A percentile compares a stretch with the other conserved stretches of the same genome.
phyloP scores from a whole-genome alignment of 1,284 basidiomycete genomes.

The Anthracocystis setariae region DNA sequence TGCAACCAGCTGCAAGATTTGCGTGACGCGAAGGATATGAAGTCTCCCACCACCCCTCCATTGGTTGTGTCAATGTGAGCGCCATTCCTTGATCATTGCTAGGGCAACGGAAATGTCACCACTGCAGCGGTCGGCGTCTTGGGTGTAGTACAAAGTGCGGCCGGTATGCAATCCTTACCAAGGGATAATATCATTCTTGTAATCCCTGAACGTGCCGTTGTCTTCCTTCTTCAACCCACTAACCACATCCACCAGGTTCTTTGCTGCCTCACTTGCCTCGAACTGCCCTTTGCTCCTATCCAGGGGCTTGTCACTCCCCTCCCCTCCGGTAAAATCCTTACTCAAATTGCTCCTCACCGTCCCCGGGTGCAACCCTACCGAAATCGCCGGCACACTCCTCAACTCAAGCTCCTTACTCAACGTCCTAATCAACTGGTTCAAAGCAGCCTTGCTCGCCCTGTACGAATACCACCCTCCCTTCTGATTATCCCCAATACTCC shows the following conservation, averaged over 20 bases:
- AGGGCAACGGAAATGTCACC: too few relatives aligned
- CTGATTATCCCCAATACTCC: constrained; percentile 75
- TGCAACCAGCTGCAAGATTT: too few relatives aligned
- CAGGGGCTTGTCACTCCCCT: constrained; percentile 49
- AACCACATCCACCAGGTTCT: constrained; percentile 74
- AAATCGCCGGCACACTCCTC: constrained; percentile 72
- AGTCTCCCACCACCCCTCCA: too few relatives aligned
- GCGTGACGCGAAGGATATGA: too few relatives aligned
- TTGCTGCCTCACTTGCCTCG: constrained; percentile 74
- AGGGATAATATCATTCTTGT: constrained; percentile 73
- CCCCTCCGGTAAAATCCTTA: constrained; percentile 67
- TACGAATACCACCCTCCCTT: constrained; percentile 79
- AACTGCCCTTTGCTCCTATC: constrained; percentile 71
- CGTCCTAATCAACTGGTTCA: constrained; percentile 78
- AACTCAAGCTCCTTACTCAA: constrained; percentile 75
- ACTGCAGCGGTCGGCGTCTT: constrained; percentile 4
- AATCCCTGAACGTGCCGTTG: constrained; percentile 78
- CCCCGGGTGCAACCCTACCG: constrained; percentile 68
- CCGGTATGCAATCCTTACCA: too few relatives aligned
- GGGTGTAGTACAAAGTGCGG: too few relatives aligned
- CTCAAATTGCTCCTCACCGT: constrained; percentile 72
- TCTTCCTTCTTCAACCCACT: constrained; percentile 69
- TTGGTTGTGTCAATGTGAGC: too few relatives aligned
- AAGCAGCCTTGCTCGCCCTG: constrained; percentile 78
- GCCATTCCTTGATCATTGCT: not conserved